Evolutionary conservation across 257 asterid genomes (phyloP).

Genomic region (Solanum chiquidenum): DNA sequence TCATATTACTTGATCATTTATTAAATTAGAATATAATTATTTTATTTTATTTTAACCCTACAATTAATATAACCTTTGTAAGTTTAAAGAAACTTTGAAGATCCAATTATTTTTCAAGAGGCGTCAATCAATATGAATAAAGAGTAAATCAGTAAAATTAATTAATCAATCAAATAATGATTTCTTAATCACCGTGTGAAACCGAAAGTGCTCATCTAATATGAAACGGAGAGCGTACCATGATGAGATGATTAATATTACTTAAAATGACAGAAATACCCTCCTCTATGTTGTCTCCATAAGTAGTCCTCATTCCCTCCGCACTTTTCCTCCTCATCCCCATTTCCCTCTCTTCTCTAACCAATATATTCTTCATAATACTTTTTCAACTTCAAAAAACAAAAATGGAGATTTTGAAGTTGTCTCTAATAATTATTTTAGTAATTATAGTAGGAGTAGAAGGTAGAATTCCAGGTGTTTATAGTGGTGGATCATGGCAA

Average conservation of each 20-base stretch:
- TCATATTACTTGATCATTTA: too few relatives aligned
- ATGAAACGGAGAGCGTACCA: not conserved
- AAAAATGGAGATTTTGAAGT: not conserved
- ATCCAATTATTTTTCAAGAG: too few relatives aligned
- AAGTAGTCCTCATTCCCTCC: not conserved
- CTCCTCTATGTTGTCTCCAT: not conserved
- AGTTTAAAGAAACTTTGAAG: too few relatives aligned
- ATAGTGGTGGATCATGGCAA: slow-evolving; percentile 1
- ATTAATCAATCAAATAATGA: not conserved
- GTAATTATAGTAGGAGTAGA: not conserved
- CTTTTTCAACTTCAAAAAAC: not conserved
- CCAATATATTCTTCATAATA: not conserved
- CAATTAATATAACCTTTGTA: too few relatives aligned
- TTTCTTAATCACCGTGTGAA: too few relatives aligned
- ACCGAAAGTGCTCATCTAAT: too few relatives aligned
- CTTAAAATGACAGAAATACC: not conserved
- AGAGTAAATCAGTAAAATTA: not conserved
- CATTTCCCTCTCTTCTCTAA: not conserved
- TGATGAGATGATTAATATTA: not conserved
- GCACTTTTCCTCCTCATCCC: not conserved
- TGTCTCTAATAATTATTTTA: not conserved
- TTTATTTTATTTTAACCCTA: too few relatives aligned
- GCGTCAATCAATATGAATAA: too few relatives aligned
- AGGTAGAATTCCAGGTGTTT: slow-evolving; percentile 1
- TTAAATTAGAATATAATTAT: too few relatives aligned